Conservation (phyloP, 768 basidiomycete genomes). For the Omphalotus guepiniiformis region DNA sequence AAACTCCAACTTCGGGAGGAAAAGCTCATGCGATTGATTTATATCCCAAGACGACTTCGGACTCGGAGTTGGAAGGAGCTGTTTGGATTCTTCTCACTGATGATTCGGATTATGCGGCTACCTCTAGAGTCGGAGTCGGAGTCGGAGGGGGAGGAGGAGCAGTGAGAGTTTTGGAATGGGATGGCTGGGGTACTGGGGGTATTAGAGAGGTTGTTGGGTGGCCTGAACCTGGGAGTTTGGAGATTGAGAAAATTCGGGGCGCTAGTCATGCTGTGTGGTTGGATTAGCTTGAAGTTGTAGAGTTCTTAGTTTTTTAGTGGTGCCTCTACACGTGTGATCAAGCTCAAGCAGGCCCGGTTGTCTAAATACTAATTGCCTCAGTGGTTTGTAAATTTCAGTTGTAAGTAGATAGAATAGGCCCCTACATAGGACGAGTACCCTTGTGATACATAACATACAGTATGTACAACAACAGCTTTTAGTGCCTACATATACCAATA, state of each 20-base stretch:
- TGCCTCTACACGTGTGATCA: no score
- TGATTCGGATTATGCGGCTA: conserved; percentile 32
- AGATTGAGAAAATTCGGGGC: conserved; percentile 29
- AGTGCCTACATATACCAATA: no score
- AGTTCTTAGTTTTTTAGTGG: no score
- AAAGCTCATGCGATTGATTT: conserved; percentile 51
- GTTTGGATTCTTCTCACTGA: conserved; percentile 50
- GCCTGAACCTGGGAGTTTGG: conserved; percentile 24
- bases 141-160: conserved; percentile 21
- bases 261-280: conserved; percentile 53
- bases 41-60: conserved; percentile 22
- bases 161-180: conserved; percentile 46
- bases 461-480: no score
- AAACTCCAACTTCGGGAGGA: conserved; percentile 46
- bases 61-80: conserved; percentile 16
- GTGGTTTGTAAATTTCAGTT: no score
- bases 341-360: no score
- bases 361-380: no score
- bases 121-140: not conserved
- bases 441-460: no score
- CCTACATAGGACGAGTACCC: no score
- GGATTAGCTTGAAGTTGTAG: no score
- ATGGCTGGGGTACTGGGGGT: conserved; percentile 38
- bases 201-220: conserved; percentile 38
- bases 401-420: no score